These are phyloP conservation scores for Euptelea pleiosperma DNA, from an alignment of 164 flowering plant genomes.

Conservation along the genomic window DNA sequence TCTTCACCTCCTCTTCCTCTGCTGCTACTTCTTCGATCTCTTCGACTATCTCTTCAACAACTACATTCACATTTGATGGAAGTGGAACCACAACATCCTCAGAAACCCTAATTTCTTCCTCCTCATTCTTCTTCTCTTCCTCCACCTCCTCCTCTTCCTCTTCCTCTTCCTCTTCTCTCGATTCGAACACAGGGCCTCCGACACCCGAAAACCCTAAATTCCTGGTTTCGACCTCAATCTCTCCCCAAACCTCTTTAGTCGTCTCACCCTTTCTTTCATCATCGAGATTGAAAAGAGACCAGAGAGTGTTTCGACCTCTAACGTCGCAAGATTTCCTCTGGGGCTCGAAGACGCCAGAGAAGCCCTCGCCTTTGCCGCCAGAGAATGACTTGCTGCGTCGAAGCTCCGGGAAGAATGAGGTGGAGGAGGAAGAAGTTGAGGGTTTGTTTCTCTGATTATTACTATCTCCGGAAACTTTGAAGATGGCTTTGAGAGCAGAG, in stretches of 20 bases:
- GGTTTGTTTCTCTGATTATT: background rate
- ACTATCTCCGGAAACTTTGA: slow-evolving; percentile 7
- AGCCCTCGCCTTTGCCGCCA: slow-evolving; percentile 51
- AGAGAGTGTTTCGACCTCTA: slow-evolving; percentile 57
- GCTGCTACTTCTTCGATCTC: slow-evolving; percentile 4
- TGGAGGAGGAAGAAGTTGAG: slow-evolving; percentile 14
- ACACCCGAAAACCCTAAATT: slow-evolving; percentile 36
- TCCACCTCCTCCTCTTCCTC: slow-evolving; percentile 11
- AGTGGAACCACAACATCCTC: slow-evolving; percentile 1
- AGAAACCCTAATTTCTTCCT: slow-evolving; percentile 12
- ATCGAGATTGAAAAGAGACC: slow-evolving; percentile 55
- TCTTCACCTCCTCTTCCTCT: slow-evolving; percentile 51
- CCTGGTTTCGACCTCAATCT: slow-evolving; percentile 33
- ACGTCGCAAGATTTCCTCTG: slow-evolving; percentile 90
- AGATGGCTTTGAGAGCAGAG: slow-evolving; percentile 20
- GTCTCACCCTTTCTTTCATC: slow-evolving; percentile 35
- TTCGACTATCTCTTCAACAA: slow-evolving; percentile 12
- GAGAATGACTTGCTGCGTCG: slow-evolving; percentile 78
- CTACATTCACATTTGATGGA: background rate
- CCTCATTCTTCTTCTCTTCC: slow-evolving; percentile 9
- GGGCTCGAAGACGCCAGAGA: slow-evolving; percentile 62
- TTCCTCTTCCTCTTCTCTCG: slow-evolving; percentile 27
- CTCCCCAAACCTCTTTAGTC: slow-evolving; percentile 9
- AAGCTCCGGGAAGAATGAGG: slow-evolving; percentile 52
- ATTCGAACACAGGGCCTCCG: slow-evolving; percentile 36